Evolutionary conservation across 345 rosid genomes (phyloP), one percentile per base, ranked within the genome.

Genomic region (Salix suchowensis): DNA sequence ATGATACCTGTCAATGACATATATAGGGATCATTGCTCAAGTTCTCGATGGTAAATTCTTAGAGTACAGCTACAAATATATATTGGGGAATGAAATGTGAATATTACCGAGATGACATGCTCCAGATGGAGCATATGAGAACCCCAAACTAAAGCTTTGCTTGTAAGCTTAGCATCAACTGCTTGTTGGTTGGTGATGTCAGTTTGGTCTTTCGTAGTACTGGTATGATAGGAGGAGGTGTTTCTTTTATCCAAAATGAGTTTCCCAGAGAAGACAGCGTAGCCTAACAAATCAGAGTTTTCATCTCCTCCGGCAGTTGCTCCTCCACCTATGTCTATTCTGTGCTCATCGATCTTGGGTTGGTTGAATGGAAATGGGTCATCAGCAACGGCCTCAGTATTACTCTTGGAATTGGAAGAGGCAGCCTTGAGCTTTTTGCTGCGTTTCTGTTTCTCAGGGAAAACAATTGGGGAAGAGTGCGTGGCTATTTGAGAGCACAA

Each of bases 121-220:
- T 88, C 86, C 23, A 93, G 95, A 65, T 87, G 82, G 83, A 96
- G 77, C 87, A 92, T 77, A 74, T 84, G 83, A 83, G 89, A 87
- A 74, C 97, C 91, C 96, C 98, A 96, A 82, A 91, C 87, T 71
- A 96, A 85, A 37, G 94, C 98, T 80, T 80, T 92, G 87, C 90
- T 88, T 23, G 97, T 93, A 72, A 96, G 94, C 86, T 86, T 93
- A 28, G 97, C 94, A 80, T 90, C 85, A 16, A 90, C 84, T 65
- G 88, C 86, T 40, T 87, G 85, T 30, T 85, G 89, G 70, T 79
- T 85, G 67, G 82, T 73, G 13, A 71, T 32, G 55, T 90, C 97
- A 9, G 85, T 39, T 36, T 82, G 84, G 70, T 89, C 85, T 11
- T 80, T 76, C 2, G 83, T 73, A 76, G 52, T 36, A 75, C 58